phyloP scores from a whole-genome alignment of 1,139 yeast species.

The Suhomyces bribrorum region DNA sequence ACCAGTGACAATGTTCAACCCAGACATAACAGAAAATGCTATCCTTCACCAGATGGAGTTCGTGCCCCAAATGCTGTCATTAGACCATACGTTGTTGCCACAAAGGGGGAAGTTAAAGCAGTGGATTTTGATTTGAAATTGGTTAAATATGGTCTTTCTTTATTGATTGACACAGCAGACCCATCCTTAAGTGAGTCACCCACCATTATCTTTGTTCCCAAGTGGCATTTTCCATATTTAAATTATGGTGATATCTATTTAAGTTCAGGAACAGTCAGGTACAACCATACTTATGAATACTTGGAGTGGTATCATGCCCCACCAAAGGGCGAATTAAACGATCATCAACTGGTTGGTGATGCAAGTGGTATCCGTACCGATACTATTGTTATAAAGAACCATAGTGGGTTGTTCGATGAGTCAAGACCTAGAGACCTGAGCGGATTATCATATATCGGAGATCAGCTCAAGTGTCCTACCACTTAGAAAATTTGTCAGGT shows the following conservation, averaged over 20 bases:
- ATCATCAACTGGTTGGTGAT: constrained; percentile 2
- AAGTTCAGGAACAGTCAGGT: constrained; percentile 58
- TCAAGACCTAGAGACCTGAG: constrained; percentile 14
- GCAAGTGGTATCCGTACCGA: constrained; percentile 19
- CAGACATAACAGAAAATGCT: constrained; percentile 31
- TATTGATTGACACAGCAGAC: constrained; percentile 27
- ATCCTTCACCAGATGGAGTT: constrained; percentile 57
- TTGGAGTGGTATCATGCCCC: constrained; percentile 69
- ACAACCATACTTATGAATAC: constrained; percentile 52
- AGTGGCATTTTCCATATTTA: constrained; percentile 60
- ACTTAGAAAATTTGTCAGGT: constrained; percentile 15
- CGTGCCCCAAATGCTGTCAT: constrained; percentile 71
- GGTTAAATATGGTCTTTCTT: constrained; percentile 48
- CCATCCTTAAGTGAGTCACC: constrained; percentile 32
- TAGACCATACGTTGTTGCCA: constrained; percentile 68
- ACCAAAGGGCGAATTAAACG: constrained; percentile 11
- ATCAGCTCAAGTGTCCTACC: constrained; percentile 22
- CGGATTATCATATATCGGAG: constrained; percentile 16
- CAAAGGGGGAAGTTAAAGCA: constrained; percentile 51
- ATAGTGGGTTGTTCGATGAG: constrained; percentile 39
- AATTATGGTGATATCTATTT: constrained; percentile 45
- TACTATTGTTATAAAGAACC: constrained; percentile 41
- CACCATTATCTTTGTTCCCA: constrained; percentile 68
- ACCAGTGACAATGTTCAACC: constrained; percentile 28
- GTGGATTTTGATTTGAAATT: constrained; percentile 58